phyloP scores from a whole-genome alignment of 83 land plant species.

The Diphasiastrum complanatum region DNA sequence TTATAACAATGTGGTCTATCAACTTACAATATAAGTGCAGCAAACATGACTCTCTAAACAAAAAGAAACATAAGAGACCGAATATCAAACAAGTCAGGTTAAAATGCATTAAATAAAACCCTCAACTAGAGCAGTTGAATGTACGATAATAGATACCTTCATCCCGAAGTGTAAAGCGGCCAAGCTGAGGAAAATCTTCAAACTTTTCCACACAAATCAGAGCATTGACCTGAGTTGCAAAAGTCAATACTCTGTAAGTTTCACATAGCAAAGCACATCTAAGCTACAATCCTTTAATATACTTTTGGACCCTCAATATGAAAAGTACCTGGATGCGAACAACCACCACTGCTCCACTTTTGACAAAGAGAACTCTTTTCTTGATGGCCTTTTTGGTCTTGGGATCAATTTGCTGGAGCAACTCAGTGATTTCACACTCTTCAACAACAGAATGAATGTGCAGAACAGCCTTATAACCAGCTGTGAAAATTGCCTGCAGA shows the following conservation, averaged over 20 bases:
- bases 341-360: constrained; percentile 81
- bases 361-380: constrained; percentile 78
- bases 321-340: constrained; percentile 73
- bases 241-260: neutral
- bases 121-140: no score
- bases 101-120: no score
- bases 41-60: no score
- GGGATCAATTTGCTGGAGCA: constrained; percentile 77
- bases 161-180: constrained; percentile 92
- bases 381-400: constrained; percentile 81
- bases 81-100: no score
- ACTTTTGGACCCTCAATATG: neutral
- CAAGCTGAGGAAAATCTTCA: constrained; percentile 85
- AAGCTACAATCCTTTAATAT: neutral
- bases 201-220: constrained; percentile 85
- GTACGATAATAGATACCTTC: constrained; percentile 49
- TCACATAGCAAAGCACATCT: neutral
- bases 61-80: no score
- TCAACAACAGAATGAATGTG: constrained; percentile 93
- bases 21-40: no score
- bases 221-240: constrained; percentile 51
- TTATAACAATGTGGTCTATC: no score
- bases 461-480: constrained; percentile 92
- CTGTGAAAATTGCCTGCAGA: constrained; percentile 84
- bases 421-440: constrained; percentile 91